Conservation (phyloP, 2,329 filamentous ascomycete species). For the Ustulina deusta region DNA sequence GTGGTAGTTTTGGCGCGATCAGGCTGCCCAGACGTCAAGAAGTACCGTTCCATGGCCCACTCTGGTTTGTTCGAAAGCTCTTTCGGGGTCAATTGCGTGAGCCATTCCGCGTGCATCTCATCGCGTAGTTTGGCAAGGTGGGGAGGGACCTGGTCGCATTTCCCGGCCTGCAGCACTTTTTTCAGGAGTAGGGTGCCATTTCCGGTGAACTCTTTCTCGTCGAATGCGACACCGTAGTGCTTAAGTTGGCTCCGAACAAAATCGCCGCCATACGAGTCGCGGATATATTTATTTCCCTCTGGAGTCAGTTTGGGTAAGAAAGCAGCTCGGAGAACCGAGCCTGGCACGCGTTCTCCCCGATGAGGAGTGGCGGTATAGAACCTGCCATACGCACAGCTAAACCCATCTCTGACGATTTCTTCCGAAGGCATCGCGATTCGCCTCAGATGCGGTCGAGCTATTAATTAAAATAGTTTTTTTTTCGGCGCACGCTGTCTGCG, state of each 20-base stretch:
- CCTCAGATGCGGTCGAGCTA: neutral
- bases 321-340: conserved; percentile 21
- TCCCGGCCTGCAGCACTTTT: conserved; percentile 25
- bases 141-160: conserved; percentile 37
- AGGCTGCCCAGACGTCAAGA: conserved; percentile 37
- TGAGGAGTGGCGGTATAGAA: conserved; percentile 28
- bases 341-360: conserved; percentile 16
- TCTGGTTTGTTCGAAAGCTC: conserved; percentile 29
- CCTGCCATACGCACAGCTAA: conserved; percentile 24
- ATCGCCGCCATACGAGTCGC: neutral
- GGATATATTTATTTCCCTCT: conserved; percentile 22
- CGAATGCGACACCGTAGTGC: conserved; percentile 38
- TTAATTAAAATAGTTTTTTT: no score
- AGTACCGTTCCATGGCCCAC: conserved; percentile 34
- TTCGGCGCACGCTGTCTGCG: no score
- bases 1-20: conserved; percentile 35
- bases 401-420: conserved; percentile 29
- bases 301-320: conserved; percentile 37
- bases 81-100: conserved; percentile 31
- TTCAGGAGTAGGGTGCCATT: conserved; percentile 37
- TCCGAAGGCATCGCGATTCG: conserved; percentile 20
- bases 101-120: conserved; percentile 38
- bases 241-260: conserved; percentile 36
- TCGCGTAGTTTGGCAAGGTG: conserved; percentile 31
- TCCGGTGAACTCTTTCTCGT: conserved; percentile 28